Percentiles rank a stretch among this genome's conserved stretches.
Conservation (phyloP, 352 stramenopile species). For the Phytophthora pisi region DNA sequence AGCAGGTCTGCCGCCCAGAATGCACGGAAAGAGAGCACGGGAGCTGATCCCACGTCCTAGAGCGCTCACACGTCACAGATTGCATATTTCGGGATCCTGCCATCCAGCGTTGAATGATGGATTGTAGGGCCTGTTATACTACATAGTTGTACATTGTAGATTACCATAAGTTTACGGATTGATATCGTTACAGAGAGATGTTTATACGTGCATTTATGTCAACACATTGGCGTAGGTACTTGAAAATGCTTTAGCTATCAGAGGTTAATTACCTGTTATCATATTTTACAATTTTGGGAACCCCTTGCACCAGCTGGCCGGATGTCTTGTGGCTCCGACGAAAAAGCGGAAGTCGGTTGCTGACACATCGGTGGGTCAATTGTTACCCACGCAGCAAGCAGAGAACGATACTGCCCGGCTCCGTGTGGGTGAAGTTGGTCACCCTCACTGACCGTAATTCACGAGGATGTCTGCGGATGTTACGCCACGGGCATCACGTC, state of each 20-base stretch:
- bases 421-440: neutral
- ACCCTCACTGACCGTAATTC: neutral
- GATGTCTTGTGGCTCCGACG: constrained; percentile 21
- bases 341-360: constrained; percentile 10
- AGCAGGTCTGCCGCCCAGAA: constrained; percentile 33
- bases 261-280: neutral
- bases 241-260: neutral
- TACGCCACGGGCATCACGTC: constrained; percentile 13
- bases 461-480: constrained; percentile 17
- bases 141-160: neutral
- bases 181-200: neutral
- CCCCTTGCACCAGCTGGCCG: constrained; percentile 12
- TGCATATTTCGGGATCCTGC: constrained; percentile 15
- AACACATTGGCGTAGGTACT: neutral
- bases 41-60: constrained; percentile 17
- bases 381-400: constrained; percentile 7
- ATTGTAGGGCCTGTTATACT: constrained; percentile 1
- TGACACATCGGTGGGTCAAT: constrained; percentile 12
- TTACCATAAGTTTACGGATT: no score
- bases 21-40: constrained; percentile 25
- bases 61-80: constrained; percentile 29
- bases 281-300: constrained; percentile 1
- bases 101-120: neutral
- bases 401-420: constrained; percentile 24
- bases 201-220: neutral